These are phyloP conservation scores for Colletotrichum tanaceti DNA, from an alignment of 2,329 filamentous ascomycete species.

Conservation along the genomic window DNA sequence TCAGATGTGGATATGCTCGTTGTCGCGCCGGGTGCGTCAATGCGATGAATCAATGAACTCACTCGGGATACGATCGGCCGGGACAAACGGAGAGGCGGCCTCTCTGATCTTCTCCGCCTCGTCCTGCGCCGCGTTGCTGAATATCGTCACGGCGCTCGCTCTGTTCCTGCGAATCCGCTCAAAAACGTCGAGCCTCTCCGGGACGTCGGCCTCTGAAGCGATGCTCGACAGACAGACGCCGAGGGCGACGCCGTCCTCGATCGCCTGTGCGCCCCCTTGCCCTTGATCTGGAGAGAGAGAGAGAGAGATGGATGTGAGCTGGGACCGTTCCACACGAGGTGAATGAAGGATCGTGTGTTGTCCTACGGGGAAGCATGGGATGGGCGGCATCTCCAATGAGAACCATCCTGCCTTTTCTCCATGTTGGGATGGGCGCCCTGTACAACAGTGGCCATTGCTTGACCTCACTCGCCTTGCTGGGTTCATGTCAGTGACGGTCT, in stretches of 20 bases:
- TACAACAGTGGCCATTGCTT: conserved; percentile 53
- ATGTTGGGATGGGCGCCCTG: conserved; percentile 48
- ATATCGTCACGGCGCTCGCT: conserved; percentile 52
- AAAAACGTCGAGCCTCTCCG: conserved; percentile 45
- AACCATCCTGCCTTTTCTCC: conserved; percentile 48
- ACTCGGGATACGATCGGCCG: conserved; percentile 49
- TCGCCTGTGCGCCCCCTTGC: conserved; percentile 51
- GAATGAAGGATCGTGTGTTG: not conserved
- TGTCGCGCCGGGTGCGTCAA: too few species aligned
- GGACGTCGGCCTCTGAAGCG: conserved; percentile 39
- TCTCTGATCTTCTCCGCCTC: conserved; percentile 47
- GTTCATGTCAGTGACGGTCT: not conserved
- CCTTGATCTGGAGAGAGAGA: conserved; percentile 51
- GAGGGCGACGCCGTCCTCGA: conserved; percentile 52
- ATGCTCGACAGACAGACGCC: conserved; percentile 46
- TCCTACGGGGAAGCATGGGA: conserved; percentile 53
- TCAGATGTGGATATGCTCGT: not conserved
- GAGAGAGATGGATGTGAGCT: conserved; percentile 34
- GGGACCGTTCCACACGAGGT: not conserved
- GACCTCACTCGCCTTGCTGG: conserved; percentile 50
- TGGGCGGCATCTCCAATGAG: conserved; percentile 54
- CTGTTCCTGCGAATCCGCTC: conserved; percentile 45
- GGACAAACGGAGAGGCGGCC: conserved; percentile 43
- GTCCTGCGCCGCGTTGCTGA: conserved; percentile 54
- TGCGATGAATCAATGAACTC: conserved; percentile 33